These are phyloP conservation scores for Adansonia grandidieri DNA, from an alignment of 441 rosid genomes.

Conservation along the genomic window DNA sequence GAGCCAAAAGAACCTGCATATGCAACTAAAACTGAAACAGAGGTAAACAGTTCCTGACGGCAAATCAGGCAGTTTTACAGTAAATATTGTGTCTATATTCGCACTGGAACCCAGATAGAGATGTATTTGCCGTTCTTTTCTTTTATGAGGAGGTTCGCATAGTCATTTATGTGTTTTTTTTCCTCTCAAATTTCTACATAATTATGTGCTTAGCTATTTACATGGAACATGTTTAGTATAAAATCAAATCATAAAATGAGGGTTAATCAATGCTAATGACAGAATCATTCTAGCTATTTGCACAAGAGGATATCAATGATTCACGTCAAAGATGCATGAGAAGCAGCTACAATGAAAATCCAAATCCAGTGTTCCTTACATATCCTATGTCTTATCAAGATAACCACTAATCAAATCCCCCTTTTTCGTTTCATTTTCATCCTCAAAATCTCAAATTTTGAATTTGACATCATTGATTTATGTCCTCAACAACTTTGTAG, in stretches of 20 bases:
- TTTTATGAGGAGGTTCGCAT: background rate
- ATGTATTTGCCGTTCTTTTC: background rate
- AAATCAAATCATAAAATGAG: background rate
- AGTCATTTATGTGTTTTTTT: background rate
- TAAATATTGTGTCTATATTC: background rate
- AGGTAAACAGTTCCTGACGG: background rate
- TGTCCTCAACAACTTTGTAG: background rate
- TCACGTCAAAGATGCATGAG: background rate
- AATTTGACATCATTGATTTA: background rate
- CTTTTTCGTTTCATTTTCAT: background rate
- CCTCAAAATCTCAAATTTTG: background rate
- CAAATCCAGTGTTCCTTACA: background rate
- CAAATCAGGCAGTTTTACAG: background rate
- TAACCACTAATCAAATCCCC: background rate
- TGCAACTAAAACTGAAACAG: background rate
- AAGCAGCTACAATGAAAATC: background rate
- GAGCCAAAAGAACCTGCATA: slow-evolving; percentile 5
- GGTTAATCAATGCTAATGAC: background rate
- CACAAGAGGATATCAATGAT: background rate
- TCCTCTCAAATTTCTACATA: background rate
- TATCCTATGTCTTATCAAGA: background rate
- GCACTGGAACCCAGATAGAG: background rate
- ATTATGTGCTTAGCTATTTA: background rate
- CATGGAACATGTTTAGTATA: background rate
- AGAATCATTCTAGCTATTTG: background rate